Evolutionary conservation across 2,329 filamentous ascomycete species (phyloP).

Genomic region (Diaporthe vaccinii): DNA sequence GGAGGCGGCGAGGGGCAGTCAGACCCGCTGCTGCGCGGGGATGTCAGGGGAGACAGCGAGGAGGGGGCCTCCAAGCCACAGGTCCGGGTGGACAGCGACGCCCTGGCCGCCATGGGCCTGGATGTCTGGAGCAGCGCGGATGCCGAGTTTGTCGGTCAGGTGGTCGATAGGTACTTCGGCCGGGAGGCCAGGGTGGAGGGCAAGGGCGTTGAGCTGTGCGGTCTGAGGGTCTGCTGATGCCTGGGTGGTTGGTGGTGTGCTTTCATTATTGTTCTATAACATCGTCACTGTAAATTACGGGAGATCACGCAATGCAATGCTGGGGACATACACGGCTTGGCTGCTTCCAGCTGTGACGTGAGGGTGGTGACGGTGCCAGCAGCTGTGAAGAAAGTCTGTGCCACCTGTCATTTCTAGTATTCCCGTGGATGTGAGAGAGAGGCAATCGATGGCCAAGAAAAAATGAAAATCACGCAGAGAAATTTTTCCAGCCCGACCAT

Average conservation of each 20-base stretch:
- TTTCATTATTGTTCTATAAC: constrained; percentile 5
- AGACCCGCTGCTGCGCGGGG: constrained; percentile 37
- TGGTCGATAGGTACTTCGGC: constrained; percentile 76
- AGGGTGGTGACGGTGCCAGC: background rate
- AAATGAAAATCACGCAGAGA: background rate
- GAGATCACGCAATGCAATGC: background rate
- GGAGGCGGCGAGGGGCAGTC: constrained; percentile 47
- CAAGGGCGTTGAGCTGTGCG: constrained; percentile 81
- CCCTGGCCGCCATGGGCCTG: constrained; percentile 79
- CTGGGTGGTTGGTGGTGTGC: background rate
- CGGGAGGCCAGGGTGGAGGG: constrained; percentile 74
- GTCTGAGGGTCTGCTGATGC: constrained; percentile 74
- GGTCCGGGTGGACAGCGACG: constrained; percentile 72
- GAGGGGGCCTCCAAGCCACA: constrained; percentile 55
- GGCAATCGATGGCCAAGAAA: background rate
- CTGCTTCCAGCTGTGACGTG: background rate
- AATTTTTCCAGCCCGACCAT: background rate
- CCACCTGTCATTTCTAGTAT: background rate
- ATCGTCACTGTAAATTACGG: constrained; percentile 21
- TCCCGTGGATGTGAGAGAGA: too few species aligned
- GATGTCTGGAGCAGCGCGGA: constrained; percentile 83
- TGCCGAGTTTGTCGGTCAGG: constrained; percentile 75
- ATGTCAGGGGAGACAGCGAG: constrained; percentile 43
- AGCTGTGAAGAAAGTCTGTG: background rate
- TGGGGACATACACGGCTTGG: background rate